Conservation (phyloP, 139 green algal genomes). For the Deuterostichococcus epilithicus region DNA sequence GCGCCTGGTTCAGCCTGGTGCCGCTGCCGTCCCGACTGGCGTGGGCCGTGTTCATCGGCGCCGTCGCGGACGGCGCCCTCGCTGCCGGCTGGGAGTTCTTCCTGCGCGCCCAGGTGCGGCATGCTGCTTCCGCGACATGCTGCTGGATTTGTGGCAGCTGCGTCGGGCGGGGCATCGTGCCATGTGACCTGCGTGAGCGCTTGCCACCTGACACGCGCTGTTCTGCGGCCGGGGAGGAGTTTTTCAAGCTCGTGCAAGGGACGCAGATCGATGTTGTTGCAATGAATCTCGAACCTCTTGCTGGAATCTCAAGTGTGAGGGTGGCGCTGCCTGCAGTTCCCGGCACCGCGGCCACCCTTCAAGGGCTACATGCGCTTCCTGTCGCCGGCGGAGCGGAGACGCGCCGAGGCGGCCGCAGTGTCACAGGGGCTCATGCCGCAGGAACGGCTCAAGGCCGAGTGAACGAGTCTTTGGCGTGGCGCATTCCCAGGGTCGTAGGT, state of each 20-base stretch:
- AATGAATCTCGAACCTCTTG: too few relatives aligned
- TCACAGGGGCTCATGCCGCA: not conserved
- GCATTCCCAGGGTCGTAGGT: too few relatives aligned
- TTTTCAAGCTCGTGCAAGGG: too few relatives aligned
- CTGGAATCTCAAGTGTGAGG: too few relatives aligned
- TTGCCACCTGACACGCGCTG: too few relatives aligned
- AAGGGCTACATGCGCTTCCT: slow-evolving; percentile 24
- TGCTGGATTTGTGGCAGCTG: not conserved
- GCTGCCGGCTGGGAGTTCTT: slow-evolving; percentile 9
- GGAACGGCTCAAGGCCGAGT: not conserved
- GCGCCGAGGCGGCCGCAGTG: not conserved
- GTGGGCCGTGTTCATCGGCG: slow-evolving; percentile 2
- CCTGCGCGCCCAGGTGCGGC: not conserved
- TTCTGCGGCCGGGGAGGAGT: too few relatives aligned
- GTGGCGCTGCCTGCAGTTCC: slow-evolving; percentile 2
- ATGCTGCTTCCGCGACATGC: not conserved
- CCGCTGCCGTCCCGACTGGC: slow-evolving; percentile 9
- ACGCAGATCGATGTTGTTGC: too few relatives aligned
- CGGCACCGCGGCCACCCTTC: slow-evolving; percentile 7
- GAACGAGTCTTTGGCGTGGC: too few relatives aligned
- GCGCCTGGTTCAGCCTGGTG: slow-evolving; percentile 17
- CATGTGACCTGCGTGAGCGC: too few relatives aligned
- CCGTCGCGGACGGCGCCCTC: not conserved
- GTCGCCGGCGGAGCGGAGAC: not conserved
- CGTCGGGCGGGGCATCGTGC: too few relatives aligned